A percentile compares a stretch with the other conserved stretches of the same genome.
These are phyloP conservation scores for Cladosporium sphaerospermum DNA, from an alignment of 2,329 filamentous ascomycete genomes.

Conservation along the genomic window DNA sequence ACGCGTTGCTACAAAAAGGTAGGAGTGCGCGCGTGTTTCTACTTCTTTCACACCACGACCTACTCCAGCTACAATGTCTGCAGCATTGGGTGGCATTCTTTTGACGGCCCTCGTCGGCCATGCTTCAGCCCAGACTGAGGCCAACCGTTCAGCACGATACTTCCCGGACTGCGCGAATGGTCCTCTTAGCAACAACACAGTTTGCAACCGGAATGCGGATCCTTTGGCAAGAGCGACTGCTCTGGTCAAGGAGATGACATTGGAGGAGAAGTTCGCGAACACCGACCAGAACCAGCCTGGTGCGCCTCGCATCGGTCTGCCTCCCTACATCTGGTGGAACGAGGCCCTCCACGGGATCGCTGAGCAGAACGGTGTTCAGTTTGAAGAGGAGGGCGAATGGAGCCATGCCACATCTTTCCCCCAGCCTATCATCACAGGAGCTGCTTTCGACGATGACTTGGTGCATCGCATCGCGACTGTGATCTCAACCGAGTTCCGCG, in stretches of 20 bases:
- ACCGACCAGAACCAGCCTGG: constrained; percentile 46
- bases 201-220: constrained; percentile 40
- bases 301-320: constrained; percentile 50
- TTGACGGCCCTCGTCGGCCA: constrained; percentile 8
- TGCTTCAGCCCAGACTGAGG: constrained; percentile 3
- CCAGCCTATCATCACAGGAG: constrained; percentile 55
- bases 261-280: constrained; percentile 50
- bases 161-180: constrained; percentile 49
- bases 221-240: constrained; percentile 33
- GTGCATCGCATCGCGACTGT: constrained; percentile 52
- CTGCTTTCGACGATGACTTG: constrained; percentile 58
- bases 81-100: constrained; percentile 7
- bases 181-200: constrained; percentile 43
- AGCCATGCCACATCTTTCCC: constrained; percentile 60
- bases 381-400: constrained; percentile 48
- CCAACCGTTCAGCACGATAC: constrained; percentile 12
- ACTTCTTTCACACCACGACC: neutral
- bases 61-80: constrained; percentile 5
- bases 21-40: neutral
- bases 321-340: constrained; percentile 56
- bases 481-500: constrained; percentile 56
- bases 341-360: constrained; percentile 56
- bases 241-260: constrained; percentile 46
- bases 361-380: constrained; percentile 48
- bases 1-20: constrained; percentile 1